Evolutionary conservation across 108 stramenopile species (phyloP).

Genomic region (Nitzschia sp.): DNA sequence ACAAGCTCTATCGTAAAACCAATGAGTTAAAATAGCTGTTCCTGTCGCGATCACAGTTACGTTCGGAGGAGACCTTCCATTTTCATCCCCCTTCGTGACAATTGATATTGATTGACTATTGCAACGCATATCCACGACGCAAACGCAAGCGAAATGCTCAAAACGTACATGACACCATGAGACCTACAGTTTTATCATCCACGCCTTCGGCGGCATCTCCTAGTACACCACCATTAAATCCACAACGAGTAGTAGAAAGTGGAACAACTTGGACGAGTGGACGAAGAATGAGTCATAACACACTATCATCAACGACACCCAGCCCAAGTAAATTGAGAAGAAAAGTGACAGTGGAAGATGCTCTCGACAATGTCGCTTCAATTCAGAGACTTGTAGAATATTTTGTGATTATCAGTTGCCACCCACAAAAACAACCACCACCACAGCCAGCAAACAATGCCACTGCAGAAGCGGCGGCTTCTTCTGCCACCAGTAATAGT

Average conservation of each 20-base stretch:
- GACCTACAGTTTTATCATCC: background rate
- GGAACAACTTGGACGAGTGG: background rate
- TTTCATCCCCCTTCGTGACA: too few species aligned
- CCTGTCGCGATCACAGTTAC: too few species aligned
- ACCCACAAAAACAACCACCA: conserved; percentile 6
- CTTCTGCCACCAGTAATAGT: background rate
- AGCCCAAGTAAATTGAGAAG: conserved; percentile 29
- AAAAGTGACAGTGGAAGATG: conserved; percentile 38
- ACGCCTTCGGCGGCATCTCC: background rate
- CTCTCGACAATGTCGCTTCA: conserved; percentile 28
- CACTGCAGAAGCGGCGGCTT: background rate
- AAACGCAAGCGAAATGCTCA: too few species aligned
- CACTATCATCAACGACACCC: conserved; percentile 1
- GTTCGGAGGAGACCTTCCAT: too few species aligned
- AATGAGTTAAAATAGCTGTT: too few species aligned
- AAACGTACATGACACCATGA: too few species aligned
- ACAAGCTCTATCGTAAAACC: too few species aligned
- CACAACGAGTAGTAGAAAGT: background rate
- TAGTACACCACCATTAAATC: background rate
- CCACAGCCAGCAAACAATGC: background rate
- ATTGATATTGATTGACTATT: too few species aligned
- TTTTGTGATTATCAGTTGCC: conserved; percentile 75
- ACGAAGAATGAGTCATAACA: background rate
- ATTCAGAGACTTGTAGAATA: conserved; percentile 83
- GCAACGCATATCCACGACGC: too few species aligned